phyloP scores from a whole-genome alignment of 306 rosid genomes.

The Quercus suber region DNA sequence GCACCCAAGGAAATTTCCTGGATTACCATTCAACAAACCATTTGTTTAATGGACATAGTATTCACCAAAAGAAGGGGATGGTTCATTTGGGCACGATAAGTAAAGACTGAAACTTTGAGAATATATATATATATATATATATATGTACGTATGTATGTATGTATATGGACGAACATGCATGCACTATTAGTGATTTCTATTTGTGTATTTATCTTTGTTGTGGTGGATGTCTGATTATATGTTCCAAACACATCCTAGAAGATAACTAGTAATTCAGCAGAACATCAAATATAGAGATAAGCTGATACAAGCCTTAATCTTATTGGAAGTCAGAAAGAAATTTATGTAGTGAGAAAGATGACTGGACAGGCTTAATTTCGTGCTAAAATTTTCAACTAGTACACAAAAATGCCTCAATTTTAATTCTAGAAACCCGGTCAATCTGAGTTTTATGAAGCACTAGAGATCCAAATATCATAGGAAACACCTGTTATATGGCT shows the following conservation, averaged over 20 bases:
- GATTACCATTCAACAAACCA: not conserved
- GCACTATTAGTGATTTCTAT: not conserved
- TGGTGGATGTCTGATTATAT: not conserved
- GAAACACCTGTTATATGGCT: not conserved
- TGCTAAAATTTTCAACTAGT: not conserved
- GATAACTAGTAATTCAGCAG: not conserved
- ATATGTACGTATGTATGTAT: not conserved
- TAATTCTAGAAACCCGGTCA: not conserved
- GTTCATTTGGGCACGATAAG: not conserved
- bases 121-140: too few species aligned
- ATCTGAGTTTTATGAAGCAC: not conserved
- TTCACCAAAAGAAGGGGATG: too few species aligned
- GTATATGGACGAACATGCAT: not conserved
- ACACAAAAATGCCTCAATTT: not conserved
- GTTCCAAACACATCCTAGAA: not conserved
- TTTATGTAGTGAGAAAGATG: not conserved
- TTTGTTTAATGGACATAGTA: not conserved
- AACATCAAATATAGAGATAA: not conserved
- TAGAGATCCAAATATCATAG: not conserved
- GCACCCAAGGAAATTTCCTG: not conserved
- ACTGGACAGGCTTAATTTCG: not conserved
- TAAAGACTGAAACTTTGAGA: not conserved
- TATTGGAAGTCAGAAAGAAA: not conserved
- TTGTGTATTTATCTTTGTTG: not conserved
- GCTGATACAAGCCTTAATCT: not conserved